phyloP scores from a whole-genome alignment of 495 filamentous ascomycete genomes.

The Hypoxylon subgilvum region DNA sequence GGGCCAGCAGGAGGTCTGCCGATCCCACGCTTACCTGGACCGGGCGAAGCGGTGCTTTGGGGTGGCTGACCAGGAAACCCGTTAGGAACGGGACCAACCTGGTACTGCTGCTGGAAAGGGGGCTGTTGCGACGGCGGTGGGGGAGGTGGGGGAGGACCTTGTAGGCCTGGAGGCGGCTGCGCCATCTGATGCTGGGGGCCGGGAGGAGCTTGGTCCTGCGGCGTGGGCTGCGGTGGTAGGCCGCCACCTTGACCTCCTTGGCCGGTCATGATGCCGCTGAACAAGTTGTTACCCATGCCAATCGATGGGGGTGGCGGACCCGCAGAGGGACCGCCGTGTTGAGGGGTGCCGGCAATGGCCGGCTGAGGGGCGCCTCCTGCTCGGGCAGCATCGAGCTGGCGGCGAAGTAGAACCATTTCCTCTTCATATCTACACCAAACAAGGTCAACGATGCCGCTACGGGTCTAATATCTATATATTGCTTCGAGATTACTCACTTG shows the following conservation, averaged over 20 bases:
- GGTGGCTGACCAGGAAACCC: conserved; percentile 70
- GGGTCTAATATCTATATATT: neutral
- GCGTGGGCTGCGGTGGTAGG: conserved; percentile 82
- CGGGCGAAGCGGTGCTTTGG: conserved; percentile 84
- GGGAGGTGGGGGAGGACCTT: conserved; percentile 65
- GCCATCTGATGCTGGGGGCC: conserved; percentile 64
- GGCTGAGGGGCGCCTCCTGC: conserved; percentile 72
- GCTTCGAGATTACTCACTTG: conserved; percentile 66
- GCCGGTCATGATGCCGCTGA: conserved; percentile 94
- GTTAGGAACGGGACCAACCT: conserved; percentile 55
- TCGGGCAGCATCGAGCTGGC: conserved; percentile 78
- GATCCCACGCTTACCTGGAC: conserved; percentile 68
- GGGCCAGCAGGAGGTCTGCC: conserved; percentile 69
- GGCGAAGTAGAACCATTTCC: conserved; percentile 81
- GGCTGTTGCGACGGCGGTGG: conserved; percentile 59
- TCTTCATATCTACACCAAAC: conserved; percentile 78
- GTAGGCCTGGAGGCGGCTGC: conserved; percentile 69
- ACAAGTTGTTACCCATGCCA: conserved; percentile 91
- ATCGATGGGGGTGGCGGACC: conserved; percentile 79
- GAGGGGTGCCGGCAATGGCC: conserved; percentile 68
- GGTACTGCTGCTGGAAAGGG: conserved; percentile 58
- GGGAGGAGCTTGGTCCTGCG: conserved; percentile 58
- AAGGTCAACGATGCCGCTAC: conserved; percentile 6
- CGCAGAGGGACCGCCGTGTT: conserved; percentile 78
- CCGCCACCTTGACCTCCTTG: conserved; percentile 82